Percentiles rank a stretch among this genome's conserved stretches.
Evolutionary conservation across 106 monocot species (phyloP).

Genomic region (Amphibolis antarctica): DNA sequence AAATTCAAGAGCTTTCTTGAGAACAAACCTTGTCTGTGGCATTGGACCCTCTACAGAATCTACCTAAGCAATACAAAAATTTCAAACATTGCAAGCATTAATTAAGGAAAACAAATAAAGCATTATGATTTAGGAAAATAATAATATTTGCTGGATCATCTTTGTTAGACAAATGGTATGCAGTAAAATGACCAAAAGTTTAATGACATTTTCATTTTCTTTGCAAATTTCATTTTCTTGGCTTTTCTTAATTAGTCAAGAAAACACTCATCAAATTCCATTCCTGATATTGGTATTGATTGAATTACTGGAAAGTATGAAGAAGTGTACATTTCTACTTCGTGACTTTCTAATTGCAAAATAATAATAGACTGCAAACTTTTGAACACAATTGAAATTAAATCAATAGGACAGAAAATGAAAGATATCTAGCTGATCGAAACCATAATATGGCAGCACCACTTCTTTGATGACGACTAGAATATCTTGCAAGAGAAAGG

Average conservation of each 20-base stretch:
- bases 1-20: slow-evolving; percentile 98
- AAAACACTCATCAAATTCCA: too few species aligned
- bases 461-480: background rate
- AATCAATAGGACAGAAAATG: too few species aligned
- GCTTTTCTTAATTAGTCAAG: too few species aligned
- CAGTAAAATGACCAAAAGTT: too few species aligned
- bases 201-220: too few species aligned
- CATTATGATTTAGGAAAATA: background rate
- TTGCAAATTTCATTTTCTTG: too few species aligned
- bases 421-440: background rate
- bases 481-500: background rate
- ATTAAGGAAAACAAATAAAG: background rate
- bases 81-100: background rate
- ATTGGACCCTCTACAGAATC: slow-evolving; percentile 99
- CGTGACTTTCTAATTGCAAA: slow-evolving; percentile 3
- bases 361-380: too few species aligned
- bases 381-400: too few species aligned
- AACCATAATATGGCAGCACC: background rate
- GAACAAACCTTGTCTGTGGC: slow-evolving; percentile 99
- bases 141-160: background rate
- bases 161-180: too few species aligned
- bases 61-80: slow-evolving; percentile 34
- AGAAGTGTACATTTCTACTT: background rate
- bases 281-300: too few species aligned
- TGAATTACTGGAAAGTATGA: too few species aligned